Conservation (phyloP, 2,329 filamentous ascomycete genomes). For the Purpureocillium takamizusanense region DNA sequence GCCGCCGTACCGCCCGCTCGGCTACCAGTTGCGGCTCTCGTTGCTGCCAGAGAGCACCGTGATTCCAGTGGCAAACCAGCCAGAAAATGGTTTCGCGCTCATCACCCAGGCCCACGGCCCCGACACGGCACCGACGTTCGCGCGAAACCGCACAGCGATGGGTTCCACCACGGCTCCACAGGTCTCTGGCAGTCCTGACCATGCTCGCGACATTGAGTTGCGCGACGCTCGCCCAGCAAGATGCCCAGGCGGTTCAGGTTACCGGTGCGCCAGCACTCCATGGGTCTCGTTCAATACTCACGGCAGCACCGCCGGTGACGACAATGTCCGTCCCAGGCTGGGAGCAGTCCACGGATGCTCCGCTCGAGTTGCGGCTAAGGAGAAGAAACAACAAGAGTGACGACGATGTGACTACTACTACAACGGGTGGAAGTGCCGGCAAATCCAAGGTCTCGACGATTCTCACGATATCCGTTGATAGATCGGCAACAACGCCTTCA, state of each 20-base stretch:
- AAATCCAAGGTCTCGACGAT: neutral
- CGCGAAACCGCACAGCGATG: neutral
- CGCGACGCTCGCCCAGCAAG: slow-evolving; percentile 1
- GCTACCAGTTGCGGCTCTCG: too few relatives aligned
- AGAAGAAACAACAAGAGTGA: neutral
- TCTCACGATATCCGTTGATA: neutral
- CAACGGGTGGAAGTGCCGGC: neutral
- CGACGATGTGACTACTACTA: neutral
- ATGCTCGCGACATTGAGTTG: slow-evolving; percentile 4
- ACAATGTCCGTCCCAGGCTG: neutral
- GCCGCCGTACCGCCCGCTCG: too few relatives aligned
- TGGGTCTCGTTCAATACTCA: neutral
- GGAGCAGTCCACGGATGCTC: neutral
- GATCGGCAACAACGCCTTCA: neutral
- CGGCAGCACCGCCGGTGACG: neutral
- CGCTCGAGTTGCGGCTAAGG: neutral
- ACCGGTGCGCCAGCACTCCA: slow-evolving; percentile 1
- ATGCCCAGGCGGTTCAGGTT: slow-evolving; percentile 3
- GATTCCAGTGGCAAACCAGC: too few relatives aligned
- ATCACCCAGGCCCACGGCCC: too few relatives aligned
- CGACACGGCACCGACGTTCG: neutral
- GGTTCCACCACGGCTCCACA: neutral
- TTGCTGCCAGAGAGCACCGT: too few relatives aligned
- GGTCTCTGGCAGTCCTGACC: slow-evolving; percentile 3
- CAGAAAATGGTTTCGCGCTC: too few relatives aligned